Evolutionary conservation across 352 stramenopile species (phyloP).

Genomic region (Phytopythium vexans): DNA sequence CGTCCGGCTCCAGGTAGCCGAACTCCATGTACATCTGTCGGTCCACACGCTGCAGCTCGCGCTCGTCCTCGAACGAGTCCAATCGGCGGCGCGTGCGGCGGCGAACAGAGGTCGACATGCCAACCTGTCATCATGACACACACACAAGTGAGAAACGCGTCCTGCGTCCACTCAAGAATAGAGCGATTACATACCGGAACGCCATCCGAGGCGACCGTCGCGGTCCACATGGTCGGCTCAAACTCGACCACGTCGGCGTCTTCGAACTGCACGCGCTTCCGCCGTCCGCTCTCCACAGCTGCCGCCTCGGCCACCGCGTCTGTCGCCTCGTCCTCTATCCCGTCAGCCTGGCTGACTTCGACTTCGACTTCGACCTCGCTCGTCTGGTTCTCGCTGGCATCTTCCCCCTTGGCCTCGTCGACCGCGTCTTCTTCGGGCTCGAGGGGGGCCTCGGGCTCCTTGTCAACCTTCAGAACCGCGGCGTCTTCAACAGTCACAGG

Average conservation of each 20-base stretch:
- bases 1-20: conserved; percentile 74
- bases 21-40: conserved; percentile 83
- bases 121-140: conserved; percentile 30
- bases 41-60: conserved; percentile 45
- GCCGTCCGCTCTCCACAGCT: conserved; percentile 10
- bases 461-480: conserved; percentile 12
- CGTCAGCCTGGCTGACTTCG: conserved; percentile 5
- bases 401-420: conserved; percentile 17
- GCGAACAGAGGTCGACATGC: conserved; percentile 65
- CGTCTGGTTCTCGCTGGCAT: conserved; percentile 10
- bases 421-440: conserved; percentile 12
- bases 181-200: conserved; percentile 44
- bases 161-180: neutral
- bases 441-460: conserved; percentile 1
- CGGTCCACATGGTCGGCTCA: conserved; percentile 80
- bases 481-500: conserved; percentile 6
- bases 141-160: conserved; percentile 4
- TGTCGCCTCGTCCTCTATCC: conserved; percentile 5
- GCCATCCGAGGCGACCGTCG: conserved; percentile 70
- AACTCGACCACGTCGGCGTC: conserved; percentile 74
- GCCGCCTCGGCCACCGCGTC: conserved; percentile 1
- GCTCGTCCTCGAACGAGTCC: conserved; percentile 68
- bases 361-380: conserved; percentile 3
- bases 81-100: conserved; percentile 56
- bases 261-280: conserved; percentile 57